phyloP scores from a whole-genome alignment of 2,329 filamentous ascomycete genomes.

The Fusarium circinatum region DNA sequence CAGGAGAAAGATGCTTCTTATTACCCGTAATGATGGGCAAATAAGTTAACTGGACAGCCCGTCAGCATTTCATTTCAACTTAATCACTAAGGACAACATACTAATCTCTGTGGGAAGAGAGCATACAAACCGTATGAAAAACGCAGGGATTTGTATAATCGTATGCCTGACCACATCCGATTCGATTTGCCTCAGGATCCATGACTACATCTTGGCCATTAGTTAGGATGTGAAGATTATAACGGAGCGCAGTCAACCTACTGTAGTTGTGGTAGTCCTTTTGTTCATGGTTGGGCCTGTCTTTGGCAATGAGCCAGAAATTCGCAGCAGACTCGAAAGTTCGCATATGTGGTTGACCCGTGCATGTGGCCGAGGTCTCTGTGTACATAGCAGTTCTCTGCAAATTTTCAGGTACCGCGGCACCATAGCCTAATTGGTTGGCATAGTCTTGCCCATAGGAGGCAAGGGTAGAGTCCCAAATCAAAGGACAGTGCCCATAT shows the following conservation, averaged over 20 bases:
- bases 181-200: not conserved
- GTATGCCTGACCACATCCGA: not conserved
- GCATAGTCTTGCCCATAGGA: not conserved
- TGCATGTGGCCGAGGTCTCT: not conserved
- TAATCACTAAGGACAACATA: not conserved
- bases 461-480: not conserved
- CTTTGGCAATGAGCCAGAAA: not conserved
- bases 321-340: not conserved
- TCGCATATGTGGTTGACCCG: not conserved
- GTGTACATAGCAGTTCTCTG: not conserved
- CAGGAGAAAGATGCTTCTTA: not conserved
- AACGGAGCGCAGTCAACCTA: not conserved
- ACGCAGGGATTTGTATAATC: not conserved
- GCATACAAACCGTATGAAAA: not conserved
- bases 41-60: not conserved
- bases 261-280: not conserved
- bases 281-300: not conserved
- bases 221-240: not conserved
- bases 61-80: not conserved
- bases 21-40: not conserved
- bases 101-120: not conserved
- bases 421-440: not conserved
- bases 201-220: not conserved
- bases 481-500: not conserved
- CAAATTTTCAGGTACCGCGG: not conserved